phyloP scores from a whole-genome alignment of 441 rosid species.

The Corymbia citriodora region DNA sequence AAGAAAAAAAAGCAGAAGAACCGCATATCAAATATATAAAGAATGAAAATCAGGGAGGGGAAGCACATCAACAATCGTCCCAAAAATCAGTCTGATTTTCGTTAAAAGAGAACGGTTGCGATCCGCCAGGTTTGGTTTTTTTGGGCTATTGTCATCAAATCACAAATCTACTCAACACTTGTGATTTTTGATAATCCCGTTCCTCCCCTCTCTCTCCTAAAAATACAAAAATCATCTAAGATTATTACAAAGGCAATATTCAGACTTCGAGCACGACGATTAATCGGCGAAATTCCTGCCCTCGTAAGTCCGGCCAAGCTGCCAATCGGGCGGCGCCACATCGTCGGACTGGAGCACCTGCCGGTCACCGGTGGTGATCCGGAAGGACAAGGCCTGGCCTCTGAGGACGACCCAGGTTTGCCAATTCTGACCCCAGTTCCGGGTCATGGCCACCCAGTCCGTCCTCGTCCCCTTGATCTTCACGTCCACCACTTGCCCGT shows the following conservation, averaged over 20 bases:
- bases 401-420: background rate
- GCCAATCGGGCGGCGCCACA: background rate
- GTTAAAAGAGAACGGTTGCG: background rate
- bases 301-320: background rate
- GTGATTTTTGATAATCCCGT: background rate
- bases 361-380: background rate
- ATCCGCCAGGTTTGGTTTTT: background rate
- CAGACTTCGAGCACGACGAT: background rate
- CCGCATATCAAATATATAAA: background rate
- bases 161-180: background rate
- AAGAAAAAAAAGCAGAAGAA: background rate
- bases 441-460: background rate
- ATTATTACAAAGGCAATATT: background rate
- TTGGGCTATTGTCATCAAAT: background rate
- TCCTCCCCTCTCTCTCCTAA: background rate
- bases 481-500: background rate
- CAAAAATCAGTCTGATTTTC: background rate
- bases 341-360: background rate
- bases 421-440: constrained; percentile 8
- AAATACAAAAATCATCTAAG: background rate
- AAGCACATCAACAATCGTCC: background rate
- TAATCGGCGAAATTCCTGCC: background rate
- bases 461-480: background rate
- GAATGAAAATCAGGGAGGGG: background rate
- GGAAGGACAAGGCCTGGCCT: background rate